These are phyloP conservation scores for Geoglossum glabrum DNA, from an alignment of 495 filamentous ascomycete genomes.

Conservation along the genomic window DNA sequence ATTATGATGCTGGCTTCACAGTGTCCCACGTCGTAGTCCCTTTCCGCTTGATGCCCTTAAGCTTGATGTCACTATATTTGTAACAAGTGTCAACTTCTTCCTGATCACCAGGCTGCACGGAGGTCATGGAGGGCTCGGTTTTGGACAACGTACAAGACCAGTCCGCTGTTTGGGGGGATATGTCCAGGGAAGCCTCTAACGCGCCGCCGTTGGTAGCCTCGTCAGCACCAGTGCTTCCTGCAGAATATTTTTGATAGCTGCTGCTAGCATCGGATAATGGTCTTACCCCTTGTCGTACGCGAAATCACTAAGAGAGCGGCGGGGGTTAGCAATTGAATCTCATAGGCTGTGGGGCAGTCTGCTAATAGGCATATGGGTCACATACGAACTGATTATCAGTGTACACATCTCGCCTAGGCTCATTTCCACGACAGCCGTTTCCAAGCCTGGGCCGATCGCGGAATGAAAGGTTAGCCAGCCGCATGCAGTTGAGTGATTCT, in stretches of 20 bases:
- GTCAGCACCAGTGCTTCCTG: slow-evolving; percentile 8
- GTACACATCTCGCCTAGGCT: slow-evolving; percentile 61
- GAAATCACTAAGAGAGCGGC: slow-evolving; percentile 39
- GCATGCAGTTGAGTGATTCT: not conserved
- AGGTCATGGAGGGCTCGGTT: no score
- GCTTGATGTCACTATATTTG: slow-evolving; percentile 18
- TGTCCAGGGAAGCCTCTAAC: slow-evolving; percentile 22
- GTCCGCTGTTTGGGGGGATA: slow-evolving; percentile 21
- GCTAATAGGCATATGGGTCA: slow-evolving; percentile 3
- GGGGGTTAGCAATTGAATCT: slow-evolving; percentile 13
- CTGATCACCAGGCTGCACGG: no score
- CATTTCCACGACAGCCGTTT: slow-evolving; percentile 66
- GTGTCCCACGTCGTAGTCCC: not conserved
- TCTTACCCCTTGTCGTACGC: slow-evolving; percentile 57
- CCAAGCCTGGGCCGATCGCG: slow-evolving; percentile 42
- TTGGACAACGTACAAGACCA: slow-evolving; percentile 21
- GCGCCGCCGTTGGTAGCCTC: slow-evolving; percentile 8
- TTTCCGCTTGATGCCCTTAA: slow-evolving; percentile 19
- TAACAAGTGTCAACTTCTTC: slow-evolving; percentile 1
- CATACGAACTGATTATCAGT: slow-evolving; percentile 57
- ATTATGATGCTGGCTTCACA: not conserved
- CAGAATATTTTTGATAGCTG: not conserved
- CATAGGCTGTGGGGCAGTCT: not conserved
- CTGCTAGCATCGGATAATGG: slow-evolving; percentile 1
- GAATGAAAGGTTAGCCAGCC: not conserved